phyloP scores from a whole-genome alignment of 768 basidiomycete genomes.

The Nidula microcarpa region DNA sequence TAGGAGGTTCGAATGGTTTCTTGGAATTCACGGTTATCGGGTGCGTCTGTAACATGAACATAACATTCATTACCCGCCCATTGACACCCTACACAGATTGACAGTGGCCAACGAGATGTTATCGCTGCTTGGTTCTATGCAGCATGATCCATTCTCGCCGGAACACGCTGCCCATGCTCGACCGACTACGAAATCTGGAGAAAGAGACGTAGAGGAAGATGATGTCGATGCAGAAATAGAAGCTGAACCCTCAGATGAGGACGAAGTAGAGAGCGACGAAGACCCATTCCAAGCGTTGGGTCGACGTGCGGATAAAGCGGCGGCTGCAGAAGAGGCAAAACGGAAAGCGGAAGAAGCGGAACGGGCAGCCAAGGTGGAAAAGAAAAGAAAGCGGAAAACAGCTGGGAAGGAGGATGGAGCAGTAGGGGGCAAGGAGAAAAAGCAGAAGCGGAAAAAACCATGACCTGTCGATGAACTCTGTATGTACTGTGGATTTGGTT shows the following conservation, averaged over 20 bases:
- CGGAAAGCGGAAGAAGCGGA: slow-evolving; percentile 16
- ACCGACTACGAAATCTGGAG: slow-evolving; percentile 12
- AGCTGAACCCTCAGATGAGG: not conserved
- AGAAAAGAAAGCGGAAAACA: slow-evolving; percentile 11
- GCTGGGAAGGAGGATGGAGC: slow-evolving; percentile 7
- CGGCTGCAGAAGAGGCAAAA: slow-evolving; percentile 18
- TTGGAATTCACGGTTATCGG: slow-evolving; percentile 88
- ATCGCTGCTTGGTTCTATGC: slow-evolving; percentile 82
- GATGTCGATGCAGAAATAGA: slow-evolving; percentile 3
- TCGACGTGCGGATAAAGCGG: slow-evolving; percentile 19
- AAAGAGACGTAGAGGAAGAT: slow-evolving; percentile 11
- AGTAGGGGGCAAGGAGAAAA: slow-evolving; percentile 9
- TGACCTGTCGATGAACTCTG: not conserved
- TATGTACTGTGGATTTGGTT: not conserved
- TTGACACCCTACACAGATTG: slow-evolving; percentile 42
- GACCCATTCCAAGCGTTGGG: slow-evolving; percentile 21
- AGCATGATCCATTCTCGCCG: slow-evolving; percentile 69
- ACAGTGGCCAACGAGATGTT: slow-evolving; percentile 94
- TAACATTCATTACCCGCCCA: not conserved
- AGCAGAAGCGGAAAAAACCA: slow-evolving; percentile 11
- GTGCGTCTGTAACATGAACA: slow-evolving; percentile 38
- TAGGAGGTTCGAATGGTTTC: slow-evolving; percentile 67
- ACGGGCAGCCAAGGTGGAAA: not conserved
- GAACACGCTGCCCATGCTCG: slow-evolving; percentile 38
- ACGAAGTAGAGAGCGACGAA: slow-evolving; percentile 15